phyloP scores from a whole-genome alignment of 805 yeast species.

The Spathaspora sp. region DNA sequence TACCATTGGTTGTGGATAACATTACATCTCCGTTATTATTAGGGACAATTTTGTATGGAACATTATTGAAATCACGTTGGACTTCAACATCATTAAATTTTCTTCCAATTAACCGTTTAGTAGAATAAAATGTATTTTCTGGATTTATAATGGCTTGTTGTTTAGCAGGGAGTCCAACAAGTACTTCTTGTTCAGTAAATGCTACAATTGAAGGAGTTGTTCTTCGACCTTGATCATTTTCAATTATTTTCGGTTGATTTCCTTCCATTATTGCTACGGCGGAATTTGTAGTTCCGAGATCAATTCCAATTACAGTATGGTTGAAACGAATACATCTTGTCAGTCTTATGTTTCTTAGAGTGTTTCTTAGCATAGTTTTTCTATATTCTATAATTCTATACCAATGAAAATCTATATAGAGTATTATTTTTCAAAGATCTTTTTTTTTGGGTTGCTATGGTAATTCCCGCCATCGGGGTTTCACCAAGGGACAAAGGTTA shows the following conservation, averaged over 20 bases:
- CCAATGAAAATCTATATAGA: neutral
- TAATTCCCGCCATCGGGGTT: too few species aligned
- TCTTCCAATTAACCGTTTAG: slow-evolving; percentile 78
- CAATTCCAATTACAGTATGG: slow-evolving; percentile 66
- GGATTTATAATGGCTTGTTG: slow-evolving; percentile 76
- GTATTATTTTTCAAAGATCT: too few species aligned
- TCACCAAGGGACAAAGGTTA: neutral
- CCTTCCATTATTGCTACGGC: slow-evolving; percentile 78
- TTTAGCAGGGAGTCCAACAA: slow-evolving; percentile 69
- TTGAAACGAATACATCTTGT: slow-evolving; percentile 10
- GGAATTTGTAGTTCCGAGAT: slow-evolving; percentile 82
- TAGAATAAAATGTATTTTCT: slow-evolving; percentile 75
- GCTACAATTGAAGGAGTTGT: slow-evolving; percentile 83
- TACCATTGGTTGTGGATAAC: slow-evolving; percentile 47
- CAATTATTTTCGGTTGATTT: slow-evolving; percentile 59
- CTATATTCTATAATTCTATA: neutral
- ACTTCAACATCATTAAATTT: slow-evolving; percentile 65
- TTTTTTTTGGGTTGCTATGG: neutral
- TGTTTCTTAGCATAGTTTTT: neutral
- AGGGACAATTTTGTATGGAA: slow-evolving; percentile 61
- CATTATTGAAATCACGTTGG: slow-evolving; percentile 58
- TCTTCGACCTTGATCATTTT: slow-evolving; percentile 74
- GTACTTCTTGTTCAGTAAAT: slow-evolving; percentile 34
- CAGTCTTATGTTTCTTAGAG: neutral
- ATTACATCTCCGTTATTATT: slow-evolving; percentile 69